These are phyloP conservation scores for Blakeslea trispora DNA, from an alignment of 371 early-diverging fungal species.

Conservation along the genomic window DNA sequence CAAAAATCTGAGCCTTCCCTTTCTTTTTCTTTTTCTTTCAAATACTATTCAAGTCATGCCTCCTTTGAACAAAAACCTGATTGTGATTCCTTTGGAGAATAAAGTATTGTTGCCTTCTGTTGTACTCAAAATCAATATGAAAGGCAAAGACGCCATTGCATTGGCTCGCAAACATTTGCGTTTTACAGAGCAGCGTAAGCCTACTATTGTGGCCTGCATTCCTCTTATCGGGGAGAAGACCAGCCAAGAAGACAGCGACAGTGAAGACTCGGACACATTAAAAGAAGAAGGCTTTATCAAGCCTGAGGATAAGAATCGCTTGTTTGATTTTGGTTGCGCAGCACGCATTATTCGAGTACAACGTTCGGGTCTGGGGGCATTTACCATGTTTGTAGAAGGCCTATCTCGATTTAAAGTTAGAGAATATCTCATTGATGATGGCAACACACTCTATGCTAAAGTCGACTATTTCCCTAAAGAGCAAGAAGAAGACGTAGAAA, in stretches of 20 bases:
- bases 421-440: slow-evolving; percentile 16
- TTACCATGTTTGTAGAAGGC: slow-evolving; percentile 46
- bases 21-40: no score
- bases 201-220: slow-evolving; percentile 43
- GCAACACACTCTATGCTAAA: slow-evolving; percentile 32
- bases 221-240: slow-evolving; percentile 17
- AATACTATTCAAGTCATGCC: no score
- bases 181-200: slow-evolving; percentile 31
- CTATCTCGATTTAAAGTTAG: slow-evolving; percentile 38
- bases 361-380: slow-evolving; percentile 40
- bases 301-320: slow-evolving; percentile 24
- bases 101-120: slow-evolving; percentile 53
- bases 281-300: slow-evolving; percentile 23
- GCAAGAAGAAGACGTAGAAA: slow-evolving; percentile 20
- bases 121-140: slow-evolving; percentile 37
- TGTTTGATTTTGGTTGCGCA: slow-evolving; percentile 44
- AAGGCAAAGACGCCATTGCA: slow-evolving; percentile 39
- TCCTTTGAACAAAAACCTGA: no score
- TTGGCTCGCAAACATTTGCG: slow-evolving; percentile 33
- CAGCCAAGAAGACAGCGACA: neutral
- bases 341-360: slow-evolving; percentile 47
- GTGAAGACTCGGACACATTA: no score
- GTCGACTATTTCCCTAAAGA: slow-evolving; percentile 24
- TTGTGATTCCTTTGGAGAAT: slow-evolving; percentile 45
- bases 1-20: no score